These are phyloP conservation scores for Wallemia hederae DNA, from an alignment of 1,284 basidiomycete species.

Conservation along the genomic window DNA sequence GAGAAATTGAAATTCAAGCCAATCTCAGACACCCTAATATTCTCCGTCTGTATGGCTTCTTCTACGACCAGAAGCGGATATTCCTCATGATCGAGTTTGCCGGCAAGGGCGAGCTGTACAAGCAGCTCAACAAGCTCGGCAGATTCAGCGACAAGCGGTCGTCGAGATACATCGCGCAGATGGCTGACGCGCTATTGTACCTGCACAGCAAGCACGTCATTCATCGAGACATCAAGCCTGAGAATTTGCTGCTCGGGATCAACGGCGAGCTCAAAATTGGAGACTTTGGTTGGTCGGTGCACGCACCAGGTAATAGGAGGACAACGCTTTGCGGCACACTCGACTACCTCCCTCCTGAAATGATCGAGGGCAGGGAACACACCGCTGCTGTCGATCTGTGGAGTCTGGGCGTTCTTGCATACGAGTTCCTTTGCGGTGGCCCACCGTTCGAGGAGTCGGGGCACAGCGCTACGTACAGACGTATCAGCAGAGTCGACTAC, in stretches of 20 bases:
- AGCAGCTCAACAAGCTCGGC: constrained; percentile 59
- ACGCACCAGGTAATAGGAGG: constrained; percentile 62
- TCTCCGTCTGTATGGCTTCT: constrained; percentile 78
- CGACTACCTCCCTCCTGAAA: constrained; percentile 93
- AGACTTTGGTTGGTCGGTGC: constrained; percentile 97
- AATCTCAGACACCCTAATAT: constrained; percentile 77
- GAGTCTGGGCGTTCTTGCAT: constrained; percentile 86
- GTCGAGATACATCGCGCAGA: constrained; percentile 78
- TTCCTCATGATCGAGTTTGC: constrained; percentile 95
- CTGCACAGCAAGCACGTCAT: constrained; percentile 91
- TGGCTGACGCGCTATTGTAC: constrained; percentile 85
- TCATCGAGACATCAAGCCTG: constrained; percentile 96
- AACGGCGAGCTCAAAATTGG: constrained; percentile 94
- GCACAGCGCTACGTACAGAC: constrained; percentile 56
- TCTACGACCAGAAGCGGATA: constrained; percentile 91
- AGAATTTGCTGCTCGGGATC: constrained; percentile 79
- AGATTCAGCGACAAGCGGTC: constrained; percentile 64
- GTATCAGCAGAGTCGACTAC: constrained; percentile 56
- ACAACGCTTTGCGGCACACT: constrained; percentile 80
- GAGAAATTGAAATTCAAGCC: constrained; percentile 97
- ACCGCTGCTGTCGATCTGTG: constrained; percentile 77
- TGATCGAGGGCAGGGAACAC: constrained; percentile 74
- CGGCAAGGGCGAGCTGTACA: constrained; percentile 83
- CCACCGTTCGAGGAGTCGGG: constrained; percentile 79
- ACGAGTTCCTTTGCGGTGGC: constrained; percentile 71